These are phyloP conservation scores for Rutstroemia sp. DNA, from an alignment of 2,329 filamentous ascomycete species.

Conservation along the genomic window DNA sequence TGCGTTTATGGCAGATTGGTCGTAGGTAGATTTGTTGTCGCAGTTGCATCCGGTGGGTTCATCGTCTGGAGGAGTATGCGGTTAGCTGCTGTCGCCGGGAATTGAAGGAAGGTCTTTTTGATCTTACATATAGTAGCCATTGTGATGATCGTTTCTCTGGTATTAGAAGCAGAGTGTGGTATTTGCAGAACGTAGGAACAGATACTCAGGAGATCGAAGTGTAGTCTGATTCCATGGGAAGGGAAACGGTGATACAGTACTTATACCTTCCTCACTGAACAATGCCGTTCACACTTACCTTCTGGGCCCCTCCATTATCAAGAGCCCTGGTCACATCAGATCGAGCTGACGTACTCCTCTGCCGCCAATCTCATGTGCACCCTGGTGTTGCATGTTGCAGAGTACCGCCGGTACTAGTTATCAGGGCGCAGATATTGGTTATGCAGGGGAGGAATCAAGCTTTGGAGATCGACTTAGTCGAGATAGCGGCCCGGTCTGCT, in stretches of 20 bases:
- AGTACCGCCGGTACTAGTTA: neutral
- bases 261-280: neutral
- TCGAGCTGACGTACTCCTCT: neutral
- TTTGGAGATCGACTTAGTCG: neutral
- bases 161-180: neutral
- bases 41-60: constrained; percentile 20
- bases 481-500: neutral
- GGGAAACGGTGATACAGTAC: neutral
- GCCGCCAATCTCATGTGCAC: neutral
- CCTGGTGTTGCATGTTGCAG: neutral
- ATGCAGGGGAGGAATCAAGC: neutral
- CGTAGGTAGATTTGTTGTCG: constrained; percentile 21
- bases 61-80: constrained; percentile 10
- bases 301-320: neutral
- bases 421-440: neutral
- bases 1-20: constrained; percentile 19
- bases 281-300: neutral
- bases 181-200: too few species aligned
- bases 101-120: neutral
- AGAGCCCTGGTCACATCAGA: neutral
- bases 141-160: neutral
- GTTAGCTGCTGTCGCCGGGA: neutral
- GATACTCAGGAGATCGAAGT: neutral
- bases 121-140: constrained; percentile 6
- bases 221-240: neutral